Base-by-base conservation (phyloP, 768 basidiomycete genomes). In the Rhodotorula babjevae region DNA sequence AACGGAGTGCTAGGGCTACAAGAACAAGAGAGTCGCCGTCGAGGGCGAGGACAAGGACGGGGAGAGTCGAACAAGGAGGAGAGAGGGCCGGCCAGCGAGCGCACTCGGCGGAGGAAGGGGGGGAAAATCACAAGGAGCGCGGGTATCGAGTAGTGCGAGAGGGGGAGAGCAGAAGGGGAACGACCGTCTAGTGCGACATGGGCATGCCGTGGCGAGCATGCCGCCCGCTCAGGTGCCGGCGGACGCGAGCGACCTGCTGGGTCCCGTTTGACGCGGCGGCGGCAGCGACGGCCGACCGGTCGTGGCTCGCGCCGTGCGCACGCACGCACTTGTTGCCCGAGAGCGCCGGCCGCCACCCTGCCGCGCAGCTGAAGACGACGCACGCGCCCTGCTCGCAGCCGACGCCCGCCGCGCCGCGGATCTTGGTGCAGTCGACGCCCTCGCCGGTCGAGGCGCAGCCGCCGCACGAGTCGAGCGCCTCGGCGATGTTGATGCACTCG, bases 391-490 rank as follows among this genome's bases (percentile, higher is more conserved):
- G 68, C 1, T 72, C 72, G 77, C 84, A 84, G 21, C 69, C 75
- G 21, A 77, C 77, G 44, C 77, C 78, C 5, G 46, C 36, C 10
- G 85, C 87, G 60, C 87, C 86, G 58, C 81, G 72, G 75, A 92
- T 90, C 58, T 84, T 81, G 27, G 87, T 87, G 80, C 90, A 92
- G 80, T 92, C 88, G 79, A 86, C 82, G 36, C 90, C 90, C 63
- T 83, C 80, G 25, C 87, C 87, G n/a, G 85, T 80, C 27, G 85
- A 84, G 4, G 86, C 82, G 79, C 90, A 92, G 42, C 91, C 90
- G 73, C 90, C 90, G 80, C 90, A 92, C 23, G 87, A 87, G 70
- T 86, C 84, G 59, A 91, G 84, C 70, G 90, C 89, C 56, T 81
- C 82, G 12, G 80, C 74, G 44, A 84, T 84, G 81, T 92, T 88